A percentile compares a stretch with the other conserved stretches of the same genome.
Conservation (phyloP, 257 asterid genomes). For the Ligustrum vulgare region DNA sequence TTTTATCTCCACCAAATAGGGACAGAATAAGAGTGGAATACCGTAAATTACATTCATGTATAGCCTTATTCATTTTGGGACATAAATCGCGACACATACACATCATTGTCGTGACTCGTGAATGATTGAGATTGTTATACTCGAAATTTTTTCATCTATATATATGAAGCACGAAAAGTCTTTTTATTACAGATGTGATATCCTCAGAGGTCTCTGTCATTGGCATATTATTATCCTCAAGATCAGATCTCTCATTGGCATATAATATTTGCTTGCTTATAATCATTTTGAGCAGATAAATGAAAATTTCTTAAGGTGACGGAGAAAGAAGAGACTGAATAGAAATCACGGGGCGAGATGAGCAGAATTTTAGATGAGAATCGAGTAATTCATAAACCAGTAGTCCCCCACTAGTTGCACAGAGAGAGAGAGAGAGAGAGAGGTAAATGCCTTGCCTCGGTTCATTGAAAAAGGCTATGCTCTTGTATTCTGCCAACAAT, state of each 20-base stretch:
- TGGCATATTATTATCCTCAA: not conserved
- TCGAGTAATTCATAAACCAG: not conserved
- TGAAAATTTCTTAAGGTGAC: not conserved
- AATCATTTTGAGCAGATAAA: not conserved
- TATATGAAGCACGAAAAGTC: not conserved
- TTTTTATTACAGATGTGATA: not conserved
- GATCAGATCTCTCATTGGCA: not conserved
- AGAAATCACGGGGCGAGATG: not conserved
- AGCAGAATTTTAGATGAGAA: not conserved
- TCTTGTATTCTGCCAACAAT: slow-evolving; percentile 25
- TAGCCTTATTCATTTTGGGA: not conserved
- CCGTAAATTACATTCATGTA: not conserved
- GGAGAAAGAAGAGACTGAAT: not conserved
- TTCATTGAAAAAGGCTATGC: not conserved
- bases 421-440: too few relatives aligned
- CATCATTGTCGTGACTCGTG: not conserved
- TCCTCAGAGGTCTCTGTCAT: not conserved
- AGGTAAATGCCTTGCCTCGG: too few relatives aligned
- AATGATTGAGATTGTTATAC: not conserved
- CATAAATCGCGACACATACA: not conserved
- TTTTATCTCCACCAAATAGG: too few relatives aligned
- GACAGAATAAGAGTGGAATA: too few relatives aligned
- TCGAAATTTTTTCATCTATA: too few relatives aligned
- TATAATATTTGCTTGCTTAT: not conserved
- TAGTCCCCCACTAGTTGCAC: slow-evolving; percentile 19